Percentiles rank a stretch among this genome's conserved stretches.
These are phyloP conservation scores for Pichia sp. DNA, from an alignment of 1,139 yeast genomes.

Conservation along the genomic window DNA sequence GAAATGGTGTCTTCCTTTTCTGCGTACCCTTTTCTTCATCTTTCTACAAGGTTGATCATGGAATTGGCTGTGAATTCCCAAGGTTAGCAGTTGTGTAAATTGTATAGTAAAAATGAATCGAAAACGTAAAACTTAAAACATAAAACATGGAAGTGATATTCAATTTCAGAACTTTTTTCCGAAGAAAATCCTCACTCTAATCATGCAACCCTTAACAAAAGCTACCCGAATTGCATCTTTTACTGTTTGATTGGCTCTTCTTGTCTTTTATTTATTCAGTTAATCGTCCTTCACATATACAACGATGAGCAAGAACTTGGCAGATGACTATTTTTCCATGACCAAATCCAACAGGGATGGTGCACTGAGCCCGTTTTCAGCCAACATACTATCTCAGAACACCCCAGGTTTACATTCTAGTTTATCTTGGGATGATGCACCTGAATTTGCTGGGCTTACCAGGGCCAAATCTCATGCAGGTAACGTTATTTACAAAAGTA, in stretches of 20 bases:
- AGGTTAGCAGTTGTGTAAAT: constrained; percentile 24
- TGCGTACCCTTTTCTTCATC: constrained; percentile 89
- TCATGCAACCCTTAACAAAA: not conserved
- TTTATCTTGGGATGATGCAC: constrained; percentile 14
- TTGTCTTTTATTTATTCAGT: not conserved
- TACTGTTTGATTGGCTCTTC: not conserved
- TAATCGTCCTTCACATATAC: not conserved
- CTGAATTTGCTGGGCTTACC: constrained; percentile 7
- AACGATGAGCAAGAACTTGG: constrained; percentile 12
- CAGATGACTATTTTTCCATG: constrained; percentile 12
- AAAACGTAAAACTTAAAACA: not conserved
- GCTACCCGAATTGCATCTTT: not conserved
- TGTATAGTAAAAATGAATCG: not conserved
- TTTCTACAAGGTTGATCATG: constrained; percentile 90
- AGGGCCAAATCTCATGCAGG: constrained; percentile 10
- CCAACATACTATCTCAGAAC: not conserved
- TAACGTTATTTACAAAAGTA: not conserved
- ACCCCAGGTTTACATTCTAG: constrained; percentile 3
- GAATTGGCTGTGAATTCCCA: constrained; percentile 89
- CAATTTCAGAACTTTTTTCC: no score
- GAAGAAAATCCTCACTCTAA: not conserved
- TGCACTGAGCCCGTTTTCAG: constrained; percentile 3
- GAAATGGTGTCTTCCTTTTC: constrained; percentile 81
- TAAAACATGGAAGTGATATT: no score
- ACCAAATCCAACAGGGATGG: constrained; percentile 6